Base-by-base conservation (phyloP, 2,329 filamentous ascomycete species). In the Claviceps africana region DNA sequence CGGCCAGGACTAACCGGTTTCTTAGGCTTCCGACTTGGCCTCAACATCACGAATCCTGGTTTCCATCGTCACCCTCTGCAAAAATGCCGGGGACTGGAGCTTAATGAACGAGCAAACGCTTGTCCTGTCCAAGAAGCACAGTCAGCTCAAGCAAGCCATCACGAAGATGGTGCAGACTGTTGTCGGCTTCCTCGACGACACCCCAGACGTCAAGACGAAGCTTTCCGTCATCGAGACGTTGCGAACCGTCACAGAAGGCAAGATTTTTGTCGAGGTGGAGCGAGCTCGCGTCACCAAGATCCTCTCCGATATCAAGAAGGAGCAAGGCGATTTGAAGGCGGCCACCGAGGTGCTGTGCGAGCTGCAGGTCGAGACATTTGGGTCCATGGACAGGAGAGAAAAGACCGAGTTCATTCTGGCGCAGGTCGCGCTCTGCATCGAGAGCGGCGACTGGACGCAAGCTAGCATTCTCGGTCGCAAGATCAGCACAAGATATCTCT, bases 181-280 rank as follows among this genome's bases (percentile, higher is more conserved):
- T 56, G 95, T 98, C 83, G 78, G 75, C 55, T 96, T 97, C 70
- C 72, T 98, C 63, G 86, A 95, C 64, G 81, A 86, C 47, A 89
- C 89, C 22, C 89, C 93, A 35, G 85, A 81, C 63, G 65, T 88
- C 55, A 89, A 96, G 60, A 89, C 82, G 37, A 98, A 97, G 74
- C 76, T 98, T 53, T 85, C 87, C 22, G 82, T 95, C 54, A 98
- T 98, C 63, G 91, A 98, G 71, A 94, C 91, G 1, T 71, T 98
- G 63, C 82, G 93, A 61, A 97, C 91, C 43, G 91, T 98, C 48
- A 98, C 93, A 9, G 93, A 98, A 71, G 93, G 93, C 72, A 98
- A 98, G 85, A 98, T 98, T 67, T 98, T 98, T 64, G 91, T 98
- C 62, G 93, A 98, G 75, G 93, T 98, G 51, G 93, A 98, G 77